A percentile compares a stretch with the other conserved stretches of the same genome.
phyloP scores from a whole-genome alignment of 345 rosid genomes.

The Linum usitatissimum region DNA sequence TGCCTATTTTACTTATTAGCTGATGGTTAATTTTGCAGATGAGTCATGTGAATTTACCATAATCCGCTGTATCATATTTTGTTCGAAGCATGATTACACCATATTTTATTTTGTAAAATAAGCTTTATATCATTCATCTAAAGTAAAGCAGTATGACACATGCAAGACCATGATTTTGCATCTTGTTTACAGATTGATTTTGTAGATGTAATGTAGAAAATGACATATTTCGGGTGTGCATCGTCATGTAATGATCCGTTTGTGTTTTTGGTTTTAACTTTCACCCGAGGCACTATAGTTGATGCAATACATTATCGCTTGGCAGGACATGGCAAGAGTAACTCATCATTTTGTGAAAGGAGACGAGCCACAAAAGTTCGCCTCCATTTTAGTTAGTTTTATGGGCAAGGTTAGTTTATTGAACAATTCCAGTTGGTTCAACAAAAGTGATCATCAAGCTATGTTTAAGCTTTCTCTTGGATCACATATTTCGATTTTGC shows the following conservation, averaged over 20 bases:
- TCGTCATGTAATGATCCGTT: background rate
- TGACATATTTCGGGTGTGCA: background rate
- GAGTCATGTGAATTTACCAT: no score
- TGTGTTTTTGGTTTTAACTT: background rate
- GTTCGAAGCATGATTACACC: no score
- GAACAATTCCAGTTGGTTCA: conserved; percentile 1
- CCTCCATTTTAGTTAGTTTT: conserved; percentile 61
- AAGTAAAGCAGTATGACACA: background rate
- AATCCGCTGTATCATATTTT: no score
- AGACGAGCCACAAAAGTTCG: conserved; percentile 56
- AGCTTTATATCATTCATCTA: background rate
- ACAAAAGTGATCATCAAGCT: background rate
- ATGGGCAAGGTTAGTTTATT: conserved; percentile 66
- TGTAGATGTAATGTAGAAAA: background rate
- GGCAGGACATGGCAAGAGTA: conserved; percentile 83
- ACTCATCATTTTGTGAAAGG: conserved; percentile 86
- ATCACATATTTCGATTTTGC: conserved; percentile 22
- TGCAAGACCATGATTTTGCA: background rate
- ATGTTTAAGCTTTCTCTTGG: background rate
- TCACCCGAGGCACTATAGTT: background rate
- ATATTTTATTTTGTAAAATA: no score
- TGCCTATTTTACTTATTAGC: background rate
- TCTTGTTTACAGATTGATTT: background rate
- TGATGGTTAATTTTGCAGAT: no score
- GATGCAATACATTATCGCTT: conserved; percentile 7